Base-by-base conservation (phyloP, 2,329 filamentous ascomycete species). In the Biscogniauxia marginata region DNA sequence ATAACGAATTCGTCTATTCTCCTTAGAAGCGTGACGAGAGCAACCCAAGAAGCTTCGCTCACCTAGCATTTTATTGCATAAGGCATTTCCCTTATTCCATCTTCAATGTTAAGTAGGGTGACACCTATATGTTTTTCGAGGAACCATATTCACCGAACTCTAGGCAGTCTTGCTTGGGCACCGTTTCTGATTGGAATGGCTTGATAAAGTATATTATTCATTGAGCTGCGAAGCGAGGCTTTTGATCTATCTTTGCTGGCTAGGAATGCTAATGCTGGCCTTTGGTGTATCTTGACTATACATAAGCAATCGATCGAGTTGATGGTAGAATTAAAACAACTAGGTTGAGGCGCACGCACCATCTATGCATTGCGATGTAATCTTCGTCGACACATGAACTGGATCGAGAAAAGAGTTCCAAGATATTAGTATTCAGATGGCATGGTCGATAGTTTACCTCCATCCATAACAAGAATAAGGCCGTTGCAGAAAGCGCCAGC, bases 401-500 rank as follows among this genome's bases (percentile, higher is more conserved):
- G 7, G 16, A 44, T 44, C 13, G 39, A n/a, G 13, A n/a, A 1
- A 19, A 46, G 20, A 46, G 8, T 9, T 9, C 34, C 6, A 1
- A 16, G 7, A 7, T 13, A 39, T 61, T 52, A 70, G 50, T 71
- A 71, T 24, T 52, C 56, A 5, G 64, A 52, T 8, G 60, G 62
- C 52, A 70, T 70, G 1, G 48, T 58, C 4, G 61, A 48, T n/a
- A 69, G 18, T 34, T 58, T 64, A 8, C 68, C 69, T 13, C 69
- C 69, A 46, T 70, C 68, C 8, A 50, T 58, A 7, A 70, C 57
- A 3, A 70, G 57, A n/a, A 70, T 58, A 11, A 66, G 46, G 2
- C 68, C 67, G 43, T 70, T 71, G 50, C 63, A 67, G 51, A 56
- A 71, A 47, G 66, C 59, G 5, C 69, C 67, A 11, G 68, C 67